A percentile compares a stretch with the other conserved stretches of the same genome.
phyloP scores from a whole-genome alignment of 1,284 basidiomycete genomes.

The Sutorius eximius region DNA sequence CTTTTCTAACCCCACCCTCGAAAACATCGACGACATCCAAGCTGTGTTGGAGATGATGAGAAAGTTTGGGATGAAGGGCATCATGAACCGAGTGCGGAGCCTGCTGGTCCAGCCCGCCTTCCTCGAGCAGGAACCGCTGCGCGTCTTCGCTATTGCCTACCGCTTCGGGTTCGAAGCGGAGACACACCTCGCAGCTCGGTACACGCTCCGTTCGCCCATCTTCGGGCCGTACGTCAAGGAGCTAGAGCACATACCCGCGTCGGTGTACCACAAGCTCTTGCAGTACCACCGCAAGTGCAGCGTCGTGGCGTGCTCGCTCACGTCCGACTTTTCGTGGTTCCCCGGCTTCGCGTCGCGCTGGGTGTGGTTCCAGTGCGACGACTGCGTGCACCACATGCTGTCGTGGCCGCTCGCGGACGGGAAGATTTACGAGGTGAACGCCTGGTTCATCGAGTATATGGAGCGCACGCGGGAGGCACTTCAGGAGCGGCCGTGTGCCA shows the following conservation, averaged over 20 bases:
- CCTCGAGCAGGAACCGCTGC: constrained; percentile 31
- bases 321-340: constrained; percentile 39
- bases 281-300: constrained; percentile 38
- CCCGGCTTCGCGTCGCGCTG: constrained; percentile 38
- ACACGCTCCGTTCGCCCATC: constrained; percentile 34
- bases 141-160: constrained; percentile 35
- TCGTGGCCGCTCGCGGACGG: constrained; percentile 36
- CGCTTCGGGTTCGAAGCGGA: constrained; percentile 33
- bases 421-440: constrained; percentile 37
- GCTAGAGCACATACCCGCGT: constrained; percentile 36
- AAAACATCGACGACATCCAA: constrained; percentile 35
- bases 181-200: constrained; percentile 27
- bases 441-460: constrained; percentile 37
- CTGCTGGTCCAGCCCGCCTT: constrained; percentile 25
- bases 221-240: constrained; percentile 37
- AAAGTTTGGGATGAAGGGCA: constrained; percentile 36
- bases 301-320: constrained; percentile 32
- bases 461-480: constrained; percentile 33
- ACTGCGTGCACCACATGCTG: constrained; percentile 34
- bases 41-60: constrained; percentile 34
- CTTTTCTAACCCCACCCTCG: constrained; percentile 31
- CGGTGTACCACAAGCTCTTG: constrained; percentile 36
- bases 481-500: constrained; percentile 33
- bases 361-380: constrained; percentile 39
- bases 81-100: constrained; percentile 30